Conservation (phyloP, 73 alveolate genomes). For the Paramecium octaurelia region DNA sequence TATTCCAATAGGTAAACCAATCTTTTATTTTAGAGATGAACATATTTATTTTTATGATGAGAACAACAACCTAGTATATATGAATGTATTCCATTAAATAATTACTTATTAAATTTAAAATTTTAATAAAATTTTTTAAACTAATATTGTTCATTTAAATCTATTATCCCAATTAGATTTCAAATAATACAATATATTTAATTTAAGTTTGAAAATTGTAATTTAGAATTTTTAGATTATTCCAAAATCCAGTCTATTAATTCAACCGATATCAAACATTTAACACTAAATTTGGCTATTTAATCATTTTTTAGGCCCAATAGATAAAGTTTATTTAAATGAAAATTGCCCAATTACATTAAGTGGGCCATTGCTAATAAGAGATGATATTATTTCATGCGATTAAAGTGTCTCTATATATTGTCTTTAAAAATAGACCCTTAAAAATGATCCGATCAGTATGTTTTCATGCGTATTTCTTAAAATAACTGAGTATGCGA, state of each 20-base stretch:
- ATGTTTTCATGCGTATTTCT: no score
- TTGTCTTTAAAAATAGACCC: no score
- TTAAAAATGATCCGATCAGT: no score
- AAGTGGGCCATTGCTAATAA: background rate
- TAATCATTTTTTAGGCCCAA: background rate
- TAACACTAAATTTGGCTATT: background rate
- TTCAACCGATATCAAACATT: background rate
- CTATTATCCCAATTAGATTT: background rate
- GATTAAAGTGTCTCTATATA: background rate
- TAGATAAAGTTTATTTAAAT: background rate
- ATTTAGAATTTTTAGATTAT: background rate
- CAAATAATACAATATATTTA: background rate
- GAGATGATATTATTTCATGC: background rate
- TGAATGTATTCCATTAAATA: fast-evolving
- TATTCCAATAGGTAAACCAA: background rate
- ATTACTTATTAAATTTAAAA: background rate
- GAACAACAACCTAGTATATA: background rate
- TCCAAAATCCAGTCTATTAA: background rate
- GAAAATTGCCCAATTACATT: background rate
- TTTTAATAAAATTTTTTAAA: background rate
- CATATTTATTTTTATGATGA: background rate
- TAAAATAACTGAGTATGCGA: background rate
- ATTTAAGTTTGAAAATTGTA: background rate
- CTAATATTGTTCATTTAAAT: background rate
- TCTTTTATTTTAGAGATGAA: background rate